Percentiles rank a stretch among this genome's conserved stretches.
Conservation (phyloP, 2,329 filamentous ascomycete genomes). For the Leptographium procerum region DNA sequence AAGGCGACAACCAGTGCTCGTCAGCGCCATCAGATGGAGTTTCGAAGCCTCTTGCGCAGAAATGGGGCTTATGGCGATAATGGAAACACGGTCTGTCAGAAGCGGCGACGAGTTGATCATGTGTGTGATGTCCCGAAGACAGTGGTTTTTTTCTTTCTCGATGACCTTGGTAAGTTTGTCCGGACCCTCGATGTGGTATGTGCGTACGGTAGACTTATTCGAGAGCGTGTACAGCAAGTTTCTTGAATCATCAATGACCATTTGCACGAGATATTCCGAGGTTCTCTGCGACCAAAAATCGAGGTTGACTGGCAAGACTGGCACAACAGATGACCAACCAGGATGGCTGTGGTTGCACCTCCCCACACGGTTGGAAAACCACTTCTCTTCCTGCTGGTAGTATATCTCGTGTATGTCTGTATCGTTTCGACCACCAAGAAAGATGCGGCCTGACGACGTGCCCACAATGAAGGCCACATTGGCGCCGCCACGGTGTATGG, state of each 20-base stretch:
- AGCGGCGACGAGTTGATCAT: slow-evolving; percentile 67
- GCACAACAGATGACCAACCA: slow-evolving; percentile 56
- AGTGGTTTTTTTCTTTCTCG: slow-evolving; percentile 51
- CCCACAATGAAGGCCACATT: slow-evolving; percentile 70
- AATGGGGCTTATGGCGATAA: slow-evolving; percentile 81
- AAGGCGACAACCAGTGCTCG: slow-evolving; percentile 78
- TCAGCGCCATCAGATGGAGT: slow-evolving; percentile 81
- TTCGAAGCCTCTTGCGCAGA: slow-evolving; percentile 67
- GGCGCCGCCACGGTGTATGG: slow-evolving; percentile 61
- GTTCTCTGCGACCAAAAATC: slow-evolving; percentile 37
- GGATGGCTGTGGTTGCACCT: slow-evolving; percentile 81
- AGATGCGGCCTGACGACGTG: slow-evolving; percentile 79
- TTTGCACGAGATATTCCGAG: slow-evolving; percentile 59
- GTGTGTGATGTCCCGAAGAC: slow-evolving; percentile 67
- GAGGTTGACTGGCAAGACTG: slow-evolving; percentile 30
- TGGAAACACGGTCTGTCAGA: slow-evolving; percentile 55
- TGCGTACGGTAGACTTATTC: slow-evolving; percentile 75
- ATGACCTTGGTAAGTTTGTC: slow-evolving; percentile 52
- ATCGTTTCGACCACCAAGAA: slow-evolving; percentile 71
- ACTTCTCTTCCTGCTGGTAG: slow-evolving; percentile 94
- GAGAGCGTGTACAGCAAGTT: slow-evolving; percentile 88
- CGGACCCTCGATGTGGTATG: slow-evolving; percentile 70
- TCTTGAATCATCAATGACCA: slow-evolving; percentile 79
- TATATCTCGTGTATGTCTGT: slow-evolving; percentile 89
- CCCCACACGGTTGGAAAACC: slow-evolving; percentile 81